Evolutionary conservation across 371 early-diverging fungal genomes (phyloP).

Genomic region (Lichtheimia hyalospora): DNA sequence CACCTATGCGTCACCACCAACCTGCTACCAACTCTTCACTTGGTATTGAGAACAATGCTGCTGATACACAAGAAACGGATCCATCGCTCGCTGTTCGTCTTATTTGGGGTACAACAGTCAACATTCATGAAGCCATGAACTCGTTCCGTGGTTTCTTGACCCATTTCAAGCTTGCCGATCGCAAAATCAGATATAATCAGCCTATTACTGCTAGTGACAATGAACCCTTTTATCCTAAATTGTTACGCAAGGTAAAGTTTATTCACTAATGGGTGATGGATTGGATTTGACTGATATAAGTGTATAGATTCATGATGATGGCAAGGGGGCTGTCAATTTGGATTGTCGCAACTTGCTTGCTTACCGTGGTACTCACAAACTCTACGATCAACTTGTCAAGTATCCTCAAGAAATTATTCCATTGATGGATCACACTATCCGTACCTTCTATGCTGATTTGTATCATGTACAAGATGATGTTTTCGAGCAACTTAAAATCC

Average conservation of each 20-base stretch:
- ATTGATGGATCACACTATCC: slow-evolving; percentile 89
- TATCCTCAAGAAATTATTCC: slow-evolving; percentile 99
- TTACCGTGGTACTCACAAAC: slow-evolving; percentile 59
- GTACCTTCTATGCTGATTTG: slow-evolving; percentile 75
- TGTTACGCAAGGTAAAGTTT: slow-evolving; percentile 40
- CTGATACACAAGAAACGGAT: slow-evolving; percentile 42
- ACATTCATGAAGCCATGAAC: slow-evolving; percentile 89
- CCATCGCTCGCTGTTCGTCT: slow-evolving; percentile 55
- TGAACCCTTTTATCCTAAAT: slow-evolving; percentile 70
- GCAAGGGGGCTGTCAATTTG: slow-evolving; percentile 76
- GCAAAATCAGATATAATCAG: slow-evolving; percentile 46
- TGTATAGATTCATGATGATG: slow-evolving; percentile 57
- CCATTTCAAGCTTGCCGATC: slow-evolving; percentile 70
- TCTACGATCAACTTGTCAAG: slow-evolving; percentile 86
- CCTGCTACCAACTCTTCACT: slow-evolving; percentile 1
- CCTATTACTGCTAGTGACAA: slow-evolving; percentile 48
- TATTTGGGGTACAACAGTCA: slow-evolving; percentile 99
- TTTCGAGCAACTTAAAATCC: slow-evolving; percentile 59
- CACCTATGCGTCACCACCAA: slow-evolving; percentile 13
- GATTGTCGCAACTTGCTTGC: slow-evolving; percentile 86
- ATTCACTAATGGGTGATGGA: background rate
- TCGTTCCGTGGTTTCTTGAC: slow-evolving; percentile 89
- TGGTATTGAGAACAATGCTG: slow-evolving; percentile 7
- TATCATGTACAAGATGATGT: slow-evolving; percentile 65
- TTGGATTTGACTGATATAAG: background rate